Conservation (phyloP, 768 basidiomycete genomes). For the Naganishia antarctica region DNA sequence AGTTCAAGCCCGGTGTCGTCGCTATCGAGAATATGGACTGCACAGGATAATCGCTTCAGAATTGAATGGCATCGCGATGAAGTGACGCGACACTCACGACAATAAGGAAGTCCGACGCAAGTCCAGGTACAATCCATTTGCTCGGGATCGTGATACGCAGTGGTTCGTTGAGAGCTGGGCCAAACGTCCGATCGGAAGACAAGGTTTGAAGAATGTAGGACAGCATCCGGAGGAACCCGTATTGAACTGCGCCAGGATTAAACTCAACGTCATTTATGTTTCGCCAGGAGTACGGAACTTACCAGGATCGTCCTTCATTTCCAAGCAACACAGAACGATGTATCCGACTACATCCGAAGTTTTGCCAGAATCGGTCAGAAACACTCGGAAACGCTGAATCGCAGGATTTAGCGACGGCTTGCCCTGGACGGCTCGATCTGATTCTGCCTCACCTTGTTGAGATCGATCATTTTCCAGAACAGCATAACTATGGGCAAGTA, state of each 20-base stretch:
- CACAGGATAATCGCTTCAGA: conserved; percentile 26
- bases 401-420: too few relatives aligned
- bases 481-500: conserved; percentile 42
- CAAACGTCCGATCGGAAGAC: conserved; percentile 77
- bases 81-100: conserved; percentile 58
- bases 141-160: conserved; percentile 61
- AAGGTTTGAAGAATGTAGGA: conserved; percentile 89
- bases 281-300: conserved; percentile 39
- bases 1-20: conserved; percentile 78
- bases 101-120: conserved; percentile 78
- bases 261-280: neutral
- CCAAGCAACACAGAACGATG: conserved; percentile 72
- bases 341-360: conserved; percentile 71
- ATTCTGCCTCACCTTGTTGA: conserved; percentile 68
- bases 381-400: conserved; percentile 76
- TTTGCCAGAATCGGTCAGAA: conserved; percentile 73
- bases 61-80: neutral
- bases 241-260: conserved; percentile 65
- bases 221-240: conserved; percentile 79
- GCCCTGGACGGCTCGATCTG: too few relatives aligned
- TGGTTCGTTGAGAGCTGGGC: conserved; percentile 61
- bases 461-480: conserved; percentile 84
- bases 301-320: conserved; percentile 93
- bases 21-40: conserved; percentile 86
- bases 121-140: conserved; percentile 70